Percentiles rank a stretch among this genome's conserved stretches.
Evolutionary conservation across 1,284 basidiomycete genomes (phyloP).

Genomic region (Mixia osmundae): DNA sequence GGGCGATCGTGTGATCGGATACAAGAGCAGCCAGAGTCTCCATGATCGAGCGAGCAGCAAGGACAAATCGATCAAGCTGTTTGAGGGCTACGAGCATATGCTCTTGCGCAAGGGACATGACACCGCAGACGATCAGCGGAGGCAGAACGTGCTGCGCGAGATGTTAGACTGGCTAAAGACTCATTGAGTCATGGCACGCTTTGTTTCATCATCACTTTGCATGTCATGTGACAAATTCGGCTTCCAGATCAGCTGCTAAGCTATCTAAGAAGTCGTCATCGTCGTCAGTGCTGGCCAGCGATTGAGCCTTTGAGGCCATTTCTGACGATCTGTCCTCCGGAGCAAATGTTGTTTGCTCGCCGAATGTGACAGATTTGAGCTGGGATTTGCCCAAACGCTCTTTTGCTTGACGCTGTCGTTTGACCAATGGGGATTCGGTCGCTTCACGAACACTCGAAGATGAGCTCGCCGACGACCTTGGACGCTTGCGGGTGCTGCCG

Average conservation of each 20-base stretch:
- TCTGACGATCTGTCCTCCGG: too few relatives aligned
- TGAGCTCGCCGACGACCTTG: background rate
- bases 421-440: background rate
- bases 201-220: too few relatives aligned
- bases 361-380: too few relatives aligned
- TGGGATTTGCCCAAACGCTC: background rate
- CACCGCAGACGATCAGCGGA: constrained; percentile 13
- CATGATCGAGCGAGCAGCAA: constrained; percentile 4
- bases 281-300: too few relatives aligned
- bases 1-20: constrained; percentile 6
- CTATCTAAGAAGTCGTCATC: too few relatives aligned
- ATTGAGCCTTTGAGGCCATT: too few relatives aligned
- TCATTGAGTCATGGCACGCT: too few relatives aligned
- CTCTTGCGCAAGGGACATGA: constrained; percentile 15
- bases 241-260: too few relatives aligned
- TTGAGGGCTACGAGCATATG: constrained; percentile 14
- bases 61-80: constrained; percentile 11
- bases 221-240: too few relatives aligned
- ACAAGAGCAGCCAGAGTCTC: constrained; percentile 1
- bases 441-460: background rate
- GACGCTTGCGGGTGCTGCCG: background rate
- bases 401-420: background rate
- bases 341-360: too few relatives aligned
- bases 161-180: too few relatives aligned
- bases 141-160: constrained; percentile 15